Conservation (phyloP, 805 yeast species). For the Barnettozyma sucrosica region DNA sequence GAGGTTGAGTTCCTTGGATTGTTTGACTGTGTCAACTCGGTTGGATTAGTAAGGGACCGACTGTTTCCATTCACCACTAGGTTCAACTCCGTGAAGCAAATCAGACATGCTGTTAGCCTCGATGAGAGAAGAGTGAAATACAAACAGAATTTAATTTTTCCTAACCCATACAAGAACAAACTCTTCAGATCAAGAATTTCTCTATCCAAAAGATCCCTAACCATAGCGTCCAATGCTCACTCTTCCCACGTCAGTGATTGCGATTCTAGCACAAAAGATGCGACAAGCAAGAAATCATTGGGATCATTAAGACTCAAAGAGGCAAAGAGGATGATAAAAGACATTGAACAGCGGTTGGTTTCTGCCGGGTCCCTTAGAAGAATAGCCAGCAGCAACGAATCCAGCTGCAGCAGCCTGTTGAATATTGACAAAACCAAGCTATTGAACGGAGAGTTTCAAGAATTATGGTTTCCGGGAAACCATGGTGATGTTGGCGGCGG, state of each 20-base stretch:
- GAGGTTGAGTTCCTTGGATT: constrained; percentile 55
- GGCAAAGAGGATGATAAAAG: constrained; percentile 15
- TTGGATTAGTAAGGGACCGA: constrained; percentile 52
- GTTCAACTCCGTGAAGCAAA: constrained; percentile 46
- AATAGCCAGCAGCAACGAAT: neutral
- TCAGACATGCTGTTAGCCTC: constrained; percentile 61
- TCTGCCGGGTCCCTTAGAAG: neutral
- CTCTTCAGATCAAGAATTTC: constrained; percentile 19
- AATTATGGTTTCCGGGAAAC: constrained; percentile 64
- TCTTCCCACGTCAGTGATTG: neutral
- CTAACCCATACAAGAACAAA: constrained; percentile 35
- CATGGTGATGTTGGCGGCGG: constrained; percentile 71
- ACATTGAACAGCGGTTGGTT: constrained; percentile 8
- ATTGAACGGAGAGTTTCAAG: constrained; percentile 35
- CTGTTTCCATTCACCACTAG: constrained; percentile 53
- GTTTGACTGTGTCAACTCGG: constrained; percentile 66
- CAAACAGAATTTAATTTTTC: constrained; percentile 48
- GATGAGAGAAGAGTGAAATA: constrained; percentile 64
- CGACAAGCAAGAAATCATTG: neutral
- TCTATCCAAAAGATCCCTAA: constrained; percentile 3
- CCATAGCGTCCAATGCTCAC: neutral
- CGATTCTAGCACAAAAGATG: neutral
- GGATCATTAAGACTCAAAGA: constrained; percentile 5
- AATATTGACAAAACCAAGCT: constrained; percentile 23
- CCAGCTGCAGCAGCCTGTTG: constrained; percentile 6